Evolutionary conservation across 2,329 filamentous ascomycete genomes (phyloP), one percentile per base, ranked within the genome.

Genomic region (Hymenoscyphus fructigenus): DNA sequence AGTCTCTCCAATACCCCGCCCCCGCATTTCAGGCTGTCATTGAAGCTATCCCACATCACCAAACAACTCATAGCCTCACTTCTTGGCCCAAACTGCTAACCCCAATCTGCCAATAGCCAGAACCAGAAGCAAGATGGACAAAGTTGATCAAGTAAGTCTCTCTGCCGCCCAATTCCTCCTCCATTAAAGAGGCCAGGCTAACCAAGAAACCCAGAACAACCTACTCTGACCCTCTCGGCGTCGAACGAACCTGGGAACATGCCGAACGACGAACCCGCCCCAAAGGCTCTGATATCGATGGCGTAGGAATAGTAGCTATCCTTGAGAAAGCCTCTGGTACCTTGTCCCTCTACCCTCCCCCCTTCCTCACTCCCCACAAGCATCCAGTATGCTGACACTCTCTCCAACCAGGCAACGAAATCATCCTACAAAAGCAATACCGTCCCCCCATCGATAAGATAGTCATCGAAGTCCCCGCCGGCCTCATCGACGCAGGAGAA

Each of bases 221-320:
- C 38, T 93, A 92, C 75, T 79, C 80, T 63, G 90, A 92, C 72
- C 84, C 86, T 23, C 80, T 83, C 38, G 86, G 85, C 69, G 78
- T 79, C 17, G 75, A 79, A 0, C 82, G 89, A 61, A 85, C 83
- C 34, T 92, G 90, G 90, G 90, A 93, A 74, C 89, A 87, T 0
- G 88, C 88, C 17, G 87, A 91, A 76, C 85, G 90, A n/a, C 83
- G 82, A 34, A 92, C 89, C 0, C 84, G 89, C 3, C 88, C 89
- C 14, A 79, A 80, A 63, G 80, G 77, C 68, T 81, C 82, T 64
- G 84, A 85, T 38, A 87, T 92, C 61, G 90, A 93, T 71, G 89
- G 88, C 61, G 89, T 92, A 15, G 89, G 89, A 66, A 91, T 93
- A 64, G 82, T 91, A 17, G 90, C 89, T 53, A 85, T 92, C 68